These are phyloP conservation scores for Posidonia oceanica DNA, from an alignment of 116 monocot genomes.

Conservation along the genomic window DNA sequence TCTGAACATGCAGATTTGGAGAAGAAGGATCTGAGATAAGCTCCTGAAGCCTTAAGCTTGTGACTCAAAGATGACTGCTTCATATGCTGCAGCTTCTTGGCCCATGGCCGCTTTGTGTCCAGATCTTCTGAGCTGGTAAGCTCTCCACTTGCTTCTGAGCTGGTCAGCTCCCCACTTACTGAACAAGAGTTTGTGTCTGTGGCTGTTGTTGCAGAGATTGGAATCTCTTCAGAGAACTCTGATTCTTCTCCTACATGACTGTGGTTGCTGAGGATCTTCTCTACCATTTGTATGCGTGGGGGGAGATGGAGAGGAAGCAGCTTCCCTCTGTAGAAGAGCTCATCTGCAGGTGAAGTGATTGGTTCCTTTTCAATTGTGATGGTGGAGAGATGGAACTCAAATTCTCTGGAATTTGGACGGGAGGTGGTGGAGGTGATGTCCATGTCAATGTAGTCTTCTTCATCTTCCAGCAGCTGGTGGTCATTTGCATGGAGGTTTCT, in stretches of 20 bases:
- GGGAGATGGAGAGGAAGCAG: slow-evolving; percentile 79
- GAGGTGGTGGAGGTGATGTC: slow-evolving; percentile 38
- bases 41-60: slow-evolving; percentile 61
- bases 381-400: slow-evolving; percentile 64
- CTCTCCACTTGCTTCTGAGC: background rate
- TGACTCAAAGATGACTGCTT: slow-evolving; percentile 26
- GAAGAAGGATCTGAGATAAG: slow-evolving; percentile 58
- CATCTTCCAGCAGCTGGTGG: slow-evolving; percentile 30
- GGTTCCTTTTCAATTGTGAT: slow-evolving; percentile 13
- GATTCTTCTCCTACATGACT: slow-evolving; percentile 1
- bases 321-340: slow-evolving; percentile 93
- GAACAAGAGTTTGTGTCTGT: slow-evolving; percentile 24
- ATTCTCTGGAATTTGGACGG: slow-evolving; percentile 40
- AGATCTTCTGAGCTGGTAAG: slow-evolving; percentile 3
- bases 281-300: slow-evolving; percentile 47
- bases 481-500: background rate
- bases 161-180: too few species aligned
- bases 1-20: slow-evolving; percentile 21
- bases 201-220: slow-evolving; percentile 40
- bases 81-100: slow-evolving; percentile 46
- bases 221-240: background rate
- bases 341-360: slow-evolving; percentile 70
- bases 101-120: slow-evolving; percentile 30
- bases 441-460: slow-evolving; percentile 93
- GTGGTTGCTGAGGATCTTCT: slow-evolving; percentile 27